phyloP scores from a whole-genome alignment of 108 stramenopile genomes.

The Skeletonema menzelii region DNA sequence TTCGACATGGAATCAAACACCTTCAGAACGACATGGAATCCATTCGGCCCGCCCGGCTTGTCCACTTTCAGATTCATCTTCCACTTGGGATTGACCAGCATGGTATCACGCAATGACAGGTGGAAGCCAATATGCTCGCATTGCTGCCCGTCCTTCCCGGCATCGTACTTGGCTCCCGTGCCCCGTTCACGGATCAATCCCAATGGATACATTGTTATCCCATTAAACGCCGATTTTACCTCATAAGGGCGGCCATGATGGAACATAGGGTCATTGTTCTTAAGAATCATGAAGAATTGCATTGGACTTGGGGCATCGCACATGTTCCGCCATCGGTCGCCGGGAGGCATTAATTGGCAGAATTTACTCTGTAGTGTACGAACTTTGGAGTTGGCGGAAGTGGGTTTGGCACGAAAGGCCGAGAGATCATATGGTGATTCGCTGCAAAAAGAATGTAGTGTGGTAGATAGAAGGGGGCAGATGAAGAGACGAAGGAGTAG shows the following conservation, averaged over 20 bases:
- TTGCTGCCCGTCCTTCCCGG: slow-evolving; percentile 20
- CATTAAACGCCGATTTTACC: slow-evolving; percentile 17
- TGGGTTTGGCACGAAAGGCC: slow-evolving; percentile 16
- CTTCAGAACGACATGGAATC: neutral
- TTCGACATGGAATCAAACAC: neutral
- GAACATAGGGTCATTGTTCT: neutral
- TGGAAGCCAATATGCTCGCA: slow-evolving; percentile 39
- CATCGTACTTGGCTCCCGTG: neutral
- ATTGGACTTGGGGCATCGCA: slow-evolving; percentile 26
- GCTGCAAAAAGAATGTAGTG: neutral
- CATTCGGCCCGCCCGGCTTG: slow-evolving; percentile 25
- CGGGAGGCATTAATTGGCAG: slow-evolving; percentile 27
- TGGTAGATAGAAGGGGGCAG: too few relatives aligned
- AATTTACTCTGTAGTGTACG: slow-evolving; percentile 13
- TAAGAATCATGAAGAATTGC: slow-evolving; percentile 18
- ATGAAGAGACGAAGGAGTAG: too few relatives aligned
- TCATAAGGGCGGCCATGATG: slow-evolving; percentile 8
- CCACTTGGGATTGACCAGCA: slow-evolving; percentile 34
- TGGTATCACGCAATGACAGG: neutral
- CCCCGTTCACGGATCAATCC: slow-evolving; percentile 7
- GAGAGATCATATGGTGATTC: slow-evolving; percentile 22
- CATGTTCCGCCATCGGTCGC: slow-evolving; percentile 22
- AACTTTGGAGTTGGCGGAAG: slow-evolving; percentile 4
- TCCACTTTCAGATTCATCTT: slow-evolving; percentile 8
- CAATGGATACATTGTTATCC: slow-evolving; percentile 21